Evolutionary conservation across 2,329 filamentous ascomycete genomes (phyloP).

Genomic region (Penicillium sp.): DNA sequence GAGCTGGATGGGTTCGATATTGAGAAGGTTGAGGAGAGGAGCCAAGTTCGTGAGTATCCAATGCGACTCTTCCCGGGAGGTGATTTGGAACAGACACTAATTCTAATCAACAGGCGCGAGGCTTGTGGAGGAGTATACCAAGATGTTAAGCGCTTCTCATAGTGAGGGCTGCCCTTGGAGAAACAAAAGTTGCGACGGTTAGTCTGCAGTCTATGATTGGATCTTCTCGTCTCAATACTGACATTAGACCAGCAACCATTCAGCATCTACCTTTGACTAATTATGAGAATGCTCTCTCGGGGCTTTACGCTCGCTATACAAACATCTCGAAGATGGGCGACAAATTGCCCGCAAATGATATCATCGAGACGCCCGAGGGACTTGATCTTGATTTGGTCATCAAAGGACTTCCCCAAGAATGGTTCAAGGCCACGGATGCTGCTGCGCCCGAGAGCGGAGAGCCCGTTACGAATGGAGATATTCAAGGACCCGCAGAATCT

Average conservation of each 20-base stretch:
- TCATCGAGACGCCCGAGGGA: conserved; percentile 33
- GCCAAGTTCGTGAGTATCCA: conserved; percentile 44
- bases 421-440: conserved; percentile 16
- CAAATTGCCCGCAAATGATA: conserved; percentile 36
- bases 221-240: conserved; percentile 16
- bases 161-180: conserved; percentile 83
- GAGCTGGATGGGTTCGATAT: conserved; percentile 49
- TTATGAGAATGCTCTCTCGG: conserved; percentile 58
- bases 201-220: conserved; percentile 2
- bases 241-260: conserved; percentile 55
- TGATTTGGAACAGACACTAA: neutral
- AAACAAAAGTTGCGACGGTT: conserved; percentile 83
- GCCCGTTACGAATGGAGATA: neutral
- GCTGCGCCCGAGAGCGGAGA: neutral
- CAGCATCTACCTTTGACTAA: conserved; percentile 68
- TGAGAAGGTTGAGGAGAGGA: conserved; percentile 45
- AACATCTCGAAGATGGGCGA: conserved; percentile 47
- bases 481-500: neutral
- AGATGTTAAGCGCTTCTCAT: conserved; percentile 74
- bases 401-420: conserved; percentile 30
- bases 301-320: conserved; percentile 65
- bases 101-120: conserved; percentile 53
- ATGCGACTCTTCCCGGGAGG: too few relatives aligned
- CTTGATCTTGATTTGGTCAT: conserved; percentile 35
- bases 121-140: conserved; percentile 74